Base-by-base conservation (phyloP, 2,329 filamentous ascomycete genomes). In the Zelopaecilomyces penicillatus region DNA sequence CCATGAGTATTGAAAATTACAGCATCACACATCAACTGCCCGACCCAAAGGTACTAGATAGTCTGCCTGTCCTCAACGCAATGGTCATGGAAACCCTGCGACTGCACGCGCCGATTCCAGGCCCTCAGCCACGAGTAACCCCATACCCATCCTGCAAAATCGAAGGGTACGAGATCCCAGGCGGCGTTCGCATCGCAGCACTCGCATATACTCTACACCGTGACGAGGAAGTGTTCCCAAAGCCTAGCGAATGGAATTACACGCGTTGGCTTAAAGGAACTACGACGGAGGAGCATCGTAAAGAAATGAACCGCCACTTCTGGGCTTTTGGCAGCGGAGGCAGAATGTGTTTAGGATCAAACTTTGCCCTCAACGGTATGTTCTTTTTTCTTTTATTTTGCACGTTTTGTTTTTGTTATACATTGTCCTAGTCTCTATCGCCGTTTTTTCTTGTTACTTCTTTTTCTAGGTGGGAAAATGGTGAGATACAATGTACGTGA, bases 301-400 rank as follows among this genome's bases (percentile, higher is more conserved):
- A 50, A 34, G 65, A 66, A 34, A 68, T 73, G 55, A 72, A 75
- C 42, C 68, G 74, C 3, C 75, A 76, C 11, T 85, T 82, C 51
- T 79, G 80, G 68, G 80, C 82, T 0, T 87, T 87, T 57, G 79
- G 82, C 2, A 82, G 76, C 12, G 83, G 83, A 0, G 78, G 82
- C 0, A 68, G 82, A 27, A 82, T 83, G 62, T 87, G 83, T 52
- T 67, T 87, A 5, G 83, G 83, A 0, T 76, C 80, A 5, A 82
- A 87, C 52, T 76, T 87, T 50, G 83, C 83, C 4, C 66, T 75
- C 59, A 68, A 75, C 47, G 70, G 73, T 76, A 54, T 43, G 70
- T 58, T 12, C 5, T 12, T n/a, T 11, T 30, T n/a, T 6, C 31
- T 30, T 12, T 9, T 9, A 2, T 9, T 12, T 34, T 34, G 9